phyloP scores from a whole-genome alignment of 768 basidiomycete species.

The Boletus pseudopeckii region DNA sequence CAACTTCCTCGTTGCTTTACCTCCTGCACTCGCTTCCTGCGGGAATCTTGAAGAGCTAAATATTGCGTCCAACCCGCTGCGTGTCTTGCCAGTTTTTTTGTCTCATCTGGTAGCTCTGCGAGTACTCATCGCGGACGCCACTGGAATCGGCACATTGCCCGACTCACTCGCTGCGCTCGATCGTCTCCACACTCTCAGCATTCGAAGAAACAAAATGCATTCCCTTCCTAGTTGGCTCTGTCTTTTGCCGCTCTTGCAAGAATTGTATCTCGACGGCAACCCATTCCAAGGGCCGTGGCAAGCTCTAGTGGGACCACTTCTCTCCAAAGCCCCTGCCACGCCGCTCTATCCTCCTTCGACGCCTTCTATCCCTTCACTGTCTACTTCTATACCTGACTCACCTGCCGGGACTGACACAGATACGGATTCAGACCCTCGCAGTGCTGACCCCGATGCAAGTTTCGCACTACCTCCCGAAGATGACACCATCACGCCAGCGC shows the following conservation, averaged over 20 bases:
- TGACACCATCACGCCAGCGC: conserved; percentile 68
- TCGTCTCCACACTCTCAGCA: conserved; percentile 83
- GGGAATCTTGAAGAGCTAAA: conserved; percentile 88
- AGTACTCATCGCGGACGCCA: conserved; percentile 90
- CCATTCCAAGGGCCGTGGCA: conserved; percentile 95
- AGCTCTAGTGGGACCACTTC: conserved; percentile 80
- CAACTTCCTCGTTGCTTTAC: conserved; percentile 81
- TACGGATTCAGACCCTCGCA: conserved; percentile 51
- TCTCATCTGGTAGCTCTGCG: conserved; percentile 71
- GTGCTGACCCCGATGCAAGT: conserved; percentile 33
- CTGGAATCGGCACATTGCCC: conserved; percentile 75
- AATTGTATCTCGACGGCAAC: conserved; percentile 90
- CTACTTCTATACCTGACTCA: conserved; percentile 46
- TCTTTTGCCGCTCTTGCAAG: conserved; percentile 79
- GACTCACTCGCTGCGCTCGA: conserved; percentile 68
- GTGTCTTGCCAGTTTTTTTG: conserved; percentile 88
- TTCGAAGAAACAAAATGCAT: conserved; percentile 84
- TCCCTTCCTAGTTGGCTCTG: conserved; percentile 95
- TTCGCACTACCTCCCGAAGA: conserved; percentile 46
- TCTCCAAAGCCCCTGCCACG: conserved; percentile 58
- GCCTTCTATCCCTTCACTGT: conserved; percentile 52
- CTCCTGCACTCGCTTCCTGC: conserved; percentile 79
- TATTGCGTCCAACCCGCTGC: conserved; percentile 85
- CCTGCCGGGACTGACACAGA: conserved; percentile 47
- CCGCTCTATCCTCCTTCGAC: conserved; percentile 66